Percentiles rank a stretch among this genome's conserved stretches.
These are phyloP conservation scores for Carallia brachiata DNA, from an alignment of 345 rosid species.

Conservation along the genomic window DNA sequence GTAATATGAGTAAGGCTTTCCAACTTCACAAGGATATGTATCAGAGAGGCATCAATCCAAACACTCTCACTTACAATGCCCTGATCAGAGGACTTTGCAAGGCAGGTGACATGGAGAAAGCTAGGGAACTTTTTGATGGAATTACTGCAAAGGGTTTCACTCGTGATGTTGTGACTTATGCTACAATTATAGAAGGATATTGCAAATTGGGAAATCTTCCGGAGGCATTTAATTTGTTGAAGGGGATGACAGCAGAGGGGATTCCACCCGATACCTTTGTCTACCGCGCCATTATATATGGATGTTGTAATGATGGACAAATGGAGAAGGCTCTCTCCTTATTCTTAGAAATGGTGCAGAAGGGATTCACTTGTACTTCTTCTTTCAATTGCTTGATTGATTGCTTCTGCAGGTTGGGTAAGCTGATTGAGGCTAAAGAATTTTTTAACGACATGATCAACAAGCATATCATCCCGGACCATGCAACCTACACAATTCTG, in stretches of 20 bases:
- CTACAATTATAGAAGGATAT: slow-evolving; percentile 66
- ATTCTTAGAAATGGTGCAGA: slow-evolving; percentile 46
- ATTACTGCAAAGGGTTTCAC: slow-evolving; percentile 52
- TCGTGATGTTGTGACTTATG: slow-evolving; percentile 55
- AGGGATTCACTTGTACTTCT: slow-evolving; percentile 44
- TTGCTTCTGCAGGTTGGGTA: slow-evolving; percentile 59
- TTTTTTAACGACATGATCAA: slow-evolving; percentile 45
- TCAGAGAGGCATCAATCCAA: slow-evolving; percentile 51
- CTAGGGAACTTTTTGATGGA: slow-evolving; percentile 55
- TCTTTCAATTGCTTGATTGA: slow-evolving; percentile 61
- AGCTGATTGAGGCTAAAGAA: slow-evolving; percentile 33
- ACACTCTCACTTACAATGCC: slow-evolving; percentile 57
- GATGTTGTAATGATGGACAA: slow-evolving; percentile 65
- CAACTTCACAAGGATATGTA: slow-evolving; percentile 50
- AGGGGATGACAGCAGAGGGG: slow-evolving; percentile 58
- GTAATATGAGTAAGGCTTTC: slow-evolving; percentile 44
- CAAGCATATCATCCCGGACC: slow-evolving; percentile 44
- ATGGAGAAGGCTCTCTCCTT: slow-evolving; percentile 54
- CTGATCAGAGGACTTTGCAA: slow-evolving; percentile 65
- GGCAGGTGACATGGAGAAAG: slow-evolving; percentile 54
- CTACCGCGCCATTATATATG: slow-evolving; percentile 56
- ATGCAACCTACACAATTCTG: slow-evolving; percentile 63
- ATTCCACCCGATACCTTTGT: slow-evolving; percentile 60
- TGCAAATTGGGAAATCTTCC: slow-evolving; percentile 62
- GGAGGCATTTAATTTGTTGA: slow-evolving; percentile 57